phyloP scores from a whole-genome alignment of 768 basidiomycete species.

The Podaxis pistillaris region DNA sequence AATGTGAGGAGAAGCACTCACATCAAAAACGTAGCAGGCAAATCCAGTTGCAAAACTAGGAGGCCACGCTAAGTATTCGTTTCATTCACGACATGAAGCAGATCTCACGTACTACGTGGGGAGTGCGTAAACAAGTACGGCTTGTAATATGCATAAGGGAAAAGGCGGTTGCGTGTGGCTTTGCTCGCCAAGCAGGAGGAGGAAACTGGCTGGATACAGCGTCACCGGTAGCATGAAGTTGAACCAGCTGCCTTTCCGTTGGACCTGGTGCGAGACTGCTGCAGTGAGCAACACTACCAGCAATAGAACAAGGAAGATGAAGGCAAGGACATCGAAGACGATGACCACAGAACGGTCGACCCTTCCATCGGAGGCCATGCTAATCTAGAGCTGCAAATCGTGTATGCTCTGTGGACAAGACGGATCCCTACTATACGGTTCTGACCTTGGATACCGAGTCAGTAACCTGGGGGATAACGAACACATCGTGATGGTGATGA shows the following conservation, averaged over 20 bases:
- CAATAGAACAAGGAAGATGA: not conserved
- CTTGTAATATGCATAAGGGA: conserved; percentile 25
- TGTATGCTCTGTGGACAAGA: not conserved
- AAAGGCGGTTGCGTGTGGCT: conserved; percentile 21
- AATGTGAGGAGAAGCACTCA: not conserved
- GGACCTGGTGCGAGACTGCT: not conserved
- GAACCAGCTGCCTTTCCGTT: conserved; percentile 19
- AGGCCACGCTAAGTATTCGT: not conserved
- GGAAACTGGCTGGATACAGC: conserved; percentile 22
- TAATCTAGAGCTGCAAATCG: not conserved
- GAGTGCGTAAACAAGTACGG: conserved; percentile 24
- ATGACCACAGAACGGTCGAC: not conserved
- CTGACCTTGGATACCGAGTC: too few relatives aligned
- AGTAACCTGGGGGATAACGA: too few relatives aligned
- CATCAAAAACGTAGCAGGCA: not conserved
- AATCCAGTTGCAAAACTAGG: conserved; percentile 4
- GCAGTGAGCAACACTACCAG: conserved; percentile 1
- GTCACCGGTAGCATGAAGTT: conserved; percentile 22
- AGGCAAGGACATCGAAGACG: conserved; percentile 1
- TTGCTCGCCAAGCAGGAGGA: conserved; percentile 24
- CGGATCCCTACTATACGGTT: not conserved
- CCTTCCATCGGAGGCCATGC: not conserved
- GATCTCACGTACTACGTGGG: conserved; percentile 21
- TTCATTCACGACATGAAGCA: not conserved
- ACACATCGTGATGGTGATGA: too few relatives aligned